Evolutionary conservation across 352 stramenopile species (phyloP).

Genomic region (Phytophthora crassamura): DNA sequence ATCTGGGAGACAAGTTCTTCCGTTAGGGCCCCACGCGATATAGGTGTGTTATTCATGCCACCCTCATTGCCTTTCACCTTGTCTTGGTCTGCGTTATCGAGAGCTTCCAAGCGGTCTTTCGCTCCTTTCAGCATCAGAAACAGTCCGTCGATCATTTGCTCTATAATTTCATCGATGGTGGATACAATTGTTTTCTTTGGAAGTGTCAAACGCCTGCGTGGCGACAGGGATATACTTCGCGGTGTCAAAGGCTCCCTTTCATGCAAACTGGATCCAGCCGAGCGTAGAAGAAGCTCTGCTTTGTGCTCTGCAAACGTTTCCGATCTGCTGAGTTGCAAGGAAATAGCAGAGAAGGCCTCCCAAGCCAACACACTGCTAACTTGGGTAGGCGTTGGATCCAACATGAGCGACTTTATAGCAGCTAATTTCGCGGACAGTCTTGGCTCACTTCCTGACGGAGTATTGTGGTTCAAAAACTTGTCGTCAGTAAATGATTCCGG

Average conservation of each 20-base stretch:
- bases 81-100: constrained; percentile 1
- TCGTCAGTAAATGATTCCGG: constrained; percentile 22
- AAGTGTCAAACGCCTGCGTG: constrained; percentile 54
- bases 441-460: neutral
- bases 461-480: constrained; percentile 1
- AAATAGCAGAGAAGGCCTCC: constrained; percentile 41
- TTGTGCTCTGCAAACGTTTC: constrained; percentile 25
- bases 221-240: constrained; percentile 39
- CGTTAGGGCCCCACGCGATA: constrained; percentile 11
- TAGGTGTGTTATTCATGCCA: constrained; percentile 50
- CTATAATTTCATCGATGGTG: constrained; percentile 49
- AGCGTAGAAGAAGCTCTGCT: constrained; percentile 17
- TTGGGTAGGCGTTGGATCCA: constrained; percentile 27
- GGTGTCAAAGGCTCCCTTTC: constrained; percentile 32
- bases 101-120: constrained; percentile 18
- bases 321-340: constrained; percentile 40
- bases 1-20: constrained; percentile 31
- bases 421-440: constrained; percentile 24
- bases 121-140: constrained; percentile 39
- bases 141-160: constrained; percentile 48
- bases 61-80: constrained; percentile 52
- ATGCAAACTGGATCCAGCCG: constrained; percentile 15
- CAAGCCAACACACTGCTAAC: constrained; percentile 40
- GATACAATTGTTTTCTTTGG: constrained; percentile 48
- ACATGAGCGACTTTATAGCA: constrained; percentile 29